Evolutionary conservation across 2,329 filamentous ascomycete species (phyloP).

Genomic region (Colletotrichum incanum): DNA sequence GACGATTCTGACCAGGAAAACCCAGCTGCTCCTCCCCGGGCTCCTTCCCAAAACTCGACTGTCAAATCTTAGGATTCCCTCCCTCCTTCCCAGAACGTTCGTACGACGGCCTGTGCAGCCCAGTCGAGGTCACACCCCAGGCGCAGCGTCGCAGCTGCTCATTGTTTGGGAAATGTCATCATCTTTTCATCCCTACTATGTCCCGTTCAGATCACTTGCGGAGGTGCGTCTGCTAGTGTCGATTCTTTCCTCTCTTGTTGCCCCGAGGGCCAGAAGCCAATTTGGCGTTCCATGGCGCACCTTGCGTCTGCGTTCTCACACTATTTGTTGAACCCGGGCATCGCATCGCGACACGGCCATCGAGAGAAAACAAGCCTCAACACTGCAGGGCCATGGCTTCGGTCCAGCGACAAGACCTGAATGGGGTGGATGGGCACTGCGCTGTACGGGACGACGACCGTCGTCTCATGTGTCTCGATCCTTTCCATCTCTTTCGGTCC

Average conservation of each 20-base stretch:
- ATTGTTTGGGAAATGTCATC: conserved; percentile 30
- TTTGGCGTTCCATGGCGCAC: conserved; percentile 6
- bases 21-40: neutral
- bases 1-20: neutral
- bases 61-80: conserved; percentile 17
- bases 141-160: neutral
- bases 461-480: conserved; percentile 31
- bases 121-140: neutral
- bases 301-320: neutral
- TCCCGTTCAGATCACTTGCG: conserved; percentile 32
- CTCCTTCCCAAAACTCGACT: conserved; percentile 11
- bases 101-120: conserved; percentile 21
- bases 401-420: neutral
- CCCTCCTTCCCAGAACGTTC: conserved; percentile 34
- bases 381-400: conserved; percentile 8
- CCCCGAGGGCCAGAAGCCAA: conserved; percentile 2
- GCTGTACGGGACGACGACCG: neutral
- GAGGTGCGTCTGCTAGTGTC: conserved; percentile 33
- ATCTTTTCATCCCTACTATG: conserved; percentile 10
- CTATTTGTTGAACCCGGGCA: neutral
- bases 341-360: neutral
- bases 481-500: conserved; percentile 7
- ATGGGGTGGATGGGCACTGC: neutral
- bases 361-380: neutral
- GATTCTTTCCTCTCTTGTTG: neutral